These are phyloP conservation scores for Lactifluus subvellereus DNA, from an alignment of 768 basidiomycete genomes.

Conservation along the genomic window DNA sequence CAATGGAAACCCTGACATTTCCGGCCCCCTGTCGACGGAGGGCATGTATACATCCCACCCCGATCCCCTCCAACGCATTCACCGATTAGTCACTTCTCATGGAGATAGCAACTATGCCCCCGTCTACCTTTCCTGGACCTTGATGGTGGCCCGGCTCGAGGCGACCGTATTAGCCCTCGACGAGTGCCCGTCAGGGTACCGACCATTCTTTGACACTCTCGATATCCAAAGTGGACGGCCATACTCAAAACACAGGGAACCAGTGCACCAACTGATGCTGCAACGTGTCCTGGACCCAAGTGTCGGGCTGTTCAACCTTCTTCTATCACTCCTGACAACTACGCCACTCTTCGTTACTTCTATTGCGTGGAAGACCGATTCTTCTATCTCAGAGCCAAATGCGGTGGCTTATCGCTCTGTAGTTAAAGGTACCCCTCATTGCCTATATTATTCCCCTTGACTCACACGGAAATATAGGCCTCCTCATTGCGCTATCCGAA, in stretches of 20 bases:
- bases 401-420: constrained; percentile 76
- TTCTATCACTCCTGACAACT: constrained; percentile 53
- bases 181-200: constrained; percentile 51
- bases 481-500: constrained; percentile 69
- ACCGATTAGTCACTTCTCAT: constrained; percentile 58
- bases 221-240: constrained; percentile 37
- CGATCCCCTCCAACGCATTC: constrained; percentile 55
- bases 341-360: constrained; percentile 76
- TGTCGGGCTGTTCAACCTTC: constrained; percentile 52
- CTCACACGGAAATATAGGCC: constrained; percentile 42
- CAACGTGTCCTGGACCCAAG: constrained; percentile 51
- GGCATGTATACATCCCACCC: constrained; percentile 58
- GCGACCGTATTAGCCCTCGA: constrained; percentile 41
- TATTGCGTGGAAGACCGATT: constrained; percentile 61
- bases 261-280: constrained; percentile 51
- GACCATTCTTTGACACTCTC: constrained; percentile 48
- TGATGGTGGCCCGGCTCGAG: constrained; percentile 63
- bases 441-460: neutral
- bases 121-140: constrained; percentile 79
- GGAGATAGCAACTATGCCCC: constrained; percentile 59
- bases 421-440: constrained; percentile 56
- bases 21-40: constrained; percentile 42
- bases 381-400: constrained; percentile 68
- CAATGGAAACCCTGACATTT: constrained; percentile 45
- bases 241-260: constrained; percentile 55